These are phyloP conservation scores for Priceomyces fermenticarens DNA, from an alignment of 805 yeast species.

Conservation along the genomic window DNA sequence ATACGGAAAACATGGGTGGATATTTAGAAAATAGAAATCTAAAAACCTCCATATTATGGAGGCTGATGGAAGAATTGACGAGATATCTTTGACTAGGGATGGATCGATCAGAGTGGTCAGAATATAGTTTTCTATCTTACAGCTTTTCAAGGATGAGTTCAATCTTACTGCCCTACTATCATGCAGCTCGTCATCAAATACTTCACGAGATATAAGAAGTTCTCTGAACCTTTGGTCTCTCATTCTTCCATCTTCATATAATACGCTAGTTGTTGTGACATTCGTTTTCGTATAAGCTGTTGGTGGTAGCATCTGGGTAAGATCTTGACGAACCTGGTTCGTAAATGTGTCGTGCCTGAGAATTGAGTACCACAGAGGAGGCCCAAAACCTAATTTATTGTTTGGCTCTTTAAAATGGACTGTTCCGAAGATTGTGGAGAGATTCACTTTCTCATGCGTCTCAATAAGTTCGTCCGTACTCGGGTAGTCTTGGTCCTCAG, in stretches of 20 bases:
- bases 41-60: not conserved
- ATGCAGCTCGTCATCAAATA: not conserved
- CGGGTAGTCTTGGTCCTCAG: not conserved
- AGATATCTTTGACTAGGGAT: not conserved
- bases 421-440: not conserved
- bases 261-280: not conserved
- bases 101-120: not conserved
- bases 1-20: not conserved
- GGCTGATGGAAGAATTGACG: not conserved
- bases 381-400: not conserved
- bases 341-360: not conserved
- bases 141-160: not conserved
- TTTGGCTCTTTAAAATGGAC: not conserved
- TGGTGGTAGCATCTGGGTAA: not conserved
- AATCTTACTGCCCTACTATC: not conserved
- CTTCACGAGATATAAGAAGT: not conserved
- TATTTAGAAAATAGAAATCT: not conserved
- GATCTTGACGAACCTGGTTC: not conserved
- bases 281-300: not conserved
- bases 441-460: not conserved
- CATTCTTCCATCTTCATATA: not conserved
- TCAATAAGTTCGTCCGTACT: not conserved
- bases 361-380: constrained; percentile 1
- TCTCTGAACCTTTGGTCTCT: not conserved
- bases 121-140: not conserved